Conservation (phyloP, 805 yeast genomes). For the Starmerella bacillaris region DNA sequence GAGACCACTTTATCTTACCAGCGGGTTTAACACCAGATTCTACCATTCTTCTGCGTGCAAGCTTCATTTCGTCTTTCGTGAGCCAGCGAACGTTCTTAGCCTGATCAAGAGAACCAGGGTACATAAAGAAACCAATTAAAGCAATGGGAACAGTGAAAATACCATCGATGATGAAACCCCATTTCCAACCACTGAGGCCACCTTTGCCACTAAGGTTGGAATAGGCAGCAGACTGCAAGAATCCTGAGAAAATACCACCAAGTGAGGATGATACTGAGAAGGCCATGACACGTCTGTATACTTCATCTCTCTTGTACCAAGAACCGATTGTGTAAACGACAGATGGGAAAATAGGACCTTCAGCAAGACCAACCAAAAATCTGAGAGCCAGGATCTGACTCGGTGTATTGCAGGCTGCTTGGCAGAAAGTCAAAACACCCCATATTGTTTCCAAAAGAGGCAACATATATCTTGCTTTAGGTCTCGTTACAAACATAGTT, state of each 20-base stretch:
- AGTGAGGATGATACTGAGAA: slow-evolving; percentile 27
- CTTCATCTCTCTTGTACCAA: slow-evolving; percentile 31
- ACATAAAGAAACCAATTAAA: slow-evolving; percentile 25
- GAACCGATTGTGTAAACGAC: slow-evolving; percentile 29
- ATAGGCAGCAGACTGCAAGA: slow-evolving; percentile 30
- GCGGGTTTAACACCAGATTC: slow-evolving; percentile 19
- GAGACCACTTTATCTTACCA: slow-evolving; percentile 7
- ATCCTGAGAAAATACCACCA: slow-evolving; percentile 31
- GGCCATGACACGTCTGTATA: slow-evolving; percentile 27
- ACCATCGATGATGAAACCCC: slow-evolving; percentile 52
- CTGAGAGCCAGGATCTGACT: slow-evolving; percentile 27
- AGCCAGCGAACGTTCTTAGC: slow-evolving; percentile 22
- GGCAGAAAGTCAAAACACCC: slow-evolving; percentile 26
- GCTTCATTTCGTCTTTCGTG: slow-evolving; percentile 19
- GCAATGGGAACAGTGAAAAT: slow-evolving; percentile 28
- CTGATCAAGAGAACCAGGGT: slow-evolving; percentile 39
- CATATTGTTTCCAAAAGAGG: slow-evolving; percentile 24
- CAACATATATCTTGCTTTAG: slow-evolving; percentile 22
- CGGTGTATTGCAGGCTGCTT: slow-evolving; percentile 21
- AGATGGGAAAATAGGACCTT: slow-evolving; percentile 29
- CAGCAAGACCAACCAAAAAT: slow-evolving; percentile 30
- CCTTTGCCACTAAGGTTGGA: slow-evolving; percentile 25
- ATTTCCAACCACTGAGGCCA: slow-evolving; percentile 40
- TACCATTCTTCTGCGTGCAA: slow-evolving; percentile 21
- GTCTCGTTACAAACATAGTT: slow-evolving; percentile 22